Percentiles rank a stretch among this genome's conserved stretches.
phyloP scores from a whole-genome alignment of 2,329 filamentous ascomycete genomes.

The Chaetomiaceae sp. region DNA sequence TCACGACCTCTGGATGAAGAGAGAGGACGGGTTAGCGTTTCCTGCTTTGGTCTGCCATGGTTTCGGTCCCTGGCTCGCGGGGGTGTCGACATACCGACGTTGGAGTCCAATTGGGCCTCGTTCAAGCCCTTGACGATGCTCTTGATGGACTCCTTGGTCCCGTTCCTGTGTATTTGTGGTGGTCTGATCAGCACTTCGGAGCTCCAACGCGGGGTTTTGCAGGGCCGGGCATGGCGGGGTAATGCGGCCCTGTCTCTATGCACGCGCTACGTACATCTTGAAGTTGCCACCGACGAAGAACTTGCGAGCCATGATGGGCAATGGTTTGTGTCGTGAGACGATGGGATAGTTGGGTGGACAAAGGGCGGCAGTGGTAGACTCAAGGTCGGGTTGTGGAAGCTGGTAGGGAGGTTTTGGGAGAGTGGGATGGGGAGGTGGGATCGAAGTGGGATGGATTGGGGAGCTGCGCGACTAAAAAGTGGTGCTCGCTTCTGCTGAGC shows the following conservation, averaged over 20 bases:
- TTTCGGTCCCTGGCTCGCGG: not conserved
- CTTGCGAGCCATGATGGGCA: conserved; percentile 78
- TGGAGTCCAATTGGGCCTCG: conserved; percentile 71
- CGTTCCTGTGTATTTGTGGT: conserved; percentile 66
- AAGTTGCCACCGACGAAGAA: conserved; percentile 99
- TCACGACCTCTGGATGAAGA: conserved; percentile 71
- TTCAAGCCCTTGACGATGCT: conserved; percentile 88
- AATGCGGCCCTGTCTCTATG: conserved; percentile 27
- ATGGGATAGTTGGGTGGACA: not conserved
- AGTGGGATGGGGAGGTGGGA: conserved; percentile 2
- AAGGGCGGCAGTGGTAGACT: not conserved
- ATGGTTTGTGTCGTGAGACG: conserved; percentile 23
- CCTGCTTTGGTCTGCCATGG: not conserved
- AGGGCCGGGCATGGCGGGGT: conserved; percentile 21
- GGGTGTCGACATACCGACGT: conserved; percentile 54
- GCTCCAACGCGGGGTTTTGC: conserved; percentile 27
- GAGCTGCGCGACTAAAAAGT: conserved; percentile 23
- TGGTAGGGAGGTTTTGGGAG: not conserved
- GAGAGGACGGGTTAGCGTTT: conserved; percentile 13
- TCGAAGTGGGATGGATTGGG: conserved; percentile 8
- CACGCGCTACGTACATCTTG: conserved; percentile 73
- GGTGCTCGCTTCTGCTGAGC: not conserved
- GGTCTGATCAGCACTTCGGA: conserved; percentile 24
- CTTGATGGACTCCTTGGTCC: conserved; percentile 82
- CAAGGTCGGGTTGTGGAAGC: not conserved